phyloP scores from a whole-genome alignment of 805 yeast genomes.

The Wickerhamomyces canadensis region DNA sequence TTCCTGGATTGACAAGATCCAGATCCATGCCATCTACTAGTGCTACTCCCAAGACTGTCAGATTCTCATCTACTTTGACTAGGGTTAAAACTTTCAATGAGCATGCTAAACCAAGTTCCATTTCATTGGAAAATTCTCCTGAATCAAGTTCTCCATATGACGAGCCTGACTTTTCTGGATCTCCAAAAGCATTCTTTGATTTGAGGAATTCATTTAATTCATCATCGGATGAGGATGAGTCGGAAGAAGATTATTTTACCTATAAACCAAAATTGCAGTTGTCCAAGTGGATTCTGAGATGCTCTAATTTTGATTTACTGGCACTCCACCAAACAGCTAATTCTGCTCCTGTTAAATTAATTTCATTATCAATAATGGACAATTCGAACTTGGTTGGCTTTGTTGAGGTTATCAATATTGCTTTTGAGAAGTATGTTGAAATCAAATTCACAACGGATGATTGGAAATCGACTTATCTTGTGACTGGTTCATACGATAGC shows the following conservation, averaged over 20 bases:
- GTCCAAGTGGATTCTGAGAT: slow-evolving; percentile 16
- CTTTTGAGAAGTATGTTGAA: slow-evolving; percentile 34
- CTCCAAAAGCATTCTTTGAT: slow-evolving; percentile 22
- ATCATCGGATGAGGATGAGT: slow-evolving; percentile 18
- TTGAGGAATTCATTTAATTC: slow-evolving; percentile 9
- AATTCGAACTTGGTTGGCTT: slow-evolving; percentile 35
- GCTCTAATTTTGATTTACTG: slow-evolving; percentile 15
- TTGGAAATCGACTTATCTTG: slow-evolving; percentile 45
- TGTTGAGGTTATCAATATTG: slow-evolving; percentile 32
- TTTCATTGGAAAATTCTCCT: slow-evolving; percentile 55
- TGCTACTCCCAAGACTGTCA: slow-evolving; percentile 48
- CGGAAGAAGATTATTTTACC: slow-evolving; percentile 16
- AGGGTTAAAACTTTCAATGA: slow-evolving; percentile 63
- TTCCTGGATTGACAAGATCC: slow-evolving; percentile 33
- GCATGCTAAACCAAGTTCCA: slow-evolving; percentile 53
- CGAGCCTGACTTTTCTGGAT: neutral
- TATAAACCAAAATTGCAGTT: slow-evolving; percentile 9
- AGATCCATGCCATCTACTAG: slow-evolving; percentile 45
- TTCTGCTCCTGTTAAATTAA: slow-evolving; percentile 29
- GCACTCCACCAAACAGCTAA: slow-evolving; percentile 1
- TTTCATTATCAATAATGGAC: slow-evolving; percentile 35
- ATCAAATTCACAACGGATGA: slow-evolving; percentile 45
- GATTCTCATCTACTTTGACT: slow-evolving; percentile 57
- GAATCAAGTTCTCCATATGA: slow-evolving; percentile 15
- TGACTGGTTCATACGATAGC: slow-evolving; percentile 21